phyloP scores from a whole-genome alignment of 257 asterid species.

The Anisodus acutangulus region DNA sequence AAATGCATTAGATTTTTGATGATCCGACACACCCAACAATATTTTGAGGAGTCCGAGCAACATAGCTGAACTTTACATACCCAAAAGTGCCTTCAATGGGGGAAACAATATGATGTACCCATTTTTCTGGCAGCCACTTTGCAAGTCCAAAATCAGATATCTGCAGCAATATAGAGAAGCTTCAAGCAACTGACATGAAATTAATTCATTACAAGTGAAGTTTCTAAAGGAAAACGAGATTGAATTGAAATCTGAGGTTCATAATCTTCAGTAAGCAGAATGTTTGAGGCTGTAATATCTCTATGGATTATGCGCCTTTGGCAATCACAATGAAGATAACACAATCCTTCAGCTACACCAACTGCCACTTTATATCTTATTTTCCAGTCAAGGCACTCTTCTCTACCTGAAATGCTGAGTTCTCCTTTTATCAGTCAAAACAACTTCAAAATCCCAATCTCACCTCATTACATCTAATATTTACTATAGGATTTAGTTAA shows the following conservation, averaged over 20 bases:
- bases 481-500: neutral
- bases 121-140: constrained; percentile 94
- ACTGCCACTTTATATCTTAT: constrained; percentile 68
- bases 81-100: constrained; percentile 99
- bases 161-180: constrained; percentile 46
- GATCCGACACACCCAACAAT: too few species aligned
- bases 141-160: constrained; percentile 97
- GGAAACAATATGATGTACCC: constrained; percentile 87
- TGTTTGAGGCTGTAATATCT: constrained; percentile 95
- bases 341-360: constrained; percentile 87
- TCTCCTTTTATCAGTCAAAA: constrained; percentile 36
- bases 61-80: constrained; percentile 39
- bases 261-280: constrained; percentile 71
- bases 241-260: constrained; percentile 71
- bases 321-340: constrained; percentile 80
- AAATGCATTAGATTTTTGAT: too few species aligned
- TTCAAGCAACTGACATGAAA: neutral
- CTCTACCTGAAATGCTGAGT: constrained; percentile 54
- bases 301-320: constrained; percentile 88
- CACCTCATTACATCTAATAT: neutral
- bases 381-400: constrained; percentile 63
- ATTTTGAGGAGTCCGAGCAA: too few species aligned
- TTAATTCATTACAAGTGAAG: neutral
- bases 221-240: neutral
- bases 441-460: neutral